Percentiles rank a stretch among this genome's conserved stretches.
Conservation (phyloP, 805 yeast species). For the Ogataea corticis region DNA sequence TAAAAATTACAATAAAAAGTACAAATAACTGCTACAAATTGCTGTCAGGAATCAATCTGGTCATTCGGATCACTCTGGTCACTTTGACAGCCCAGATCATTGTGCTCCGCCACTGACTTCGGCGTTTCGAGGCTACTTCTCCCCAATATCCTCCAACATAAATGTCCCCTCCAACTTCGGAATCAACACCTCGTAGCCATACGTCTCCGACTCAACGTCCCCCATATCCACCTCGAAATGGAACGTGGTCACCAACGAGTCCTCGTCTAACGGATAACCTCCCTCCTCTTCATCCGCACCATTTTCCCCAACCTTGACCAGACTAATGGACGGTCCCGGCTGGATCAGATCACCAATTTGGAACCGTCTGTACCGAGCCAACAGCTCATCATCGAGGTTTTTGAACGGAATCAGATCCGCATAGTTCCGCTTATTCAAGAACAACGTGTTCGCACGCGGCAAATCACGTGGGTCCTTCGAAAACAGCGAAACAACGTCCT, state of each 20-base stretch:
- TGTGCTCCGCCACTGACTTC: not conserved
- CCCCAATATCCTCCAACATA: conserved; percentile 13
- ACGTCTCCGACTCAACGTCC: conserved; percentile 51
- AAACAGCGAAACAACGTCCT: conserved; percentile 80
- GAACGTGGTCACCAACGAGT: conserved; percentile 65
- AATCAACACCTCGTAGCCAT: conserved; percentile 66
- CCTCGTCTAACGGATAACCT: conserved; percentile 55
- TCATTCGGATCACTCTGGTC: too few relatives aligned
- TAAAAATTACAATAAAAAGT: too few relatives aligned
- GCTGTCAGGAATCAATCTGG: too few relatives aligned
- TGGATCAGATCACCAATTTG: conserved; percentile 31
- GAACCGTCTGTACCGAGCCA: conserved; percentile 18
- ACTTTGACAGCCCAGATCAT: too few relatives aligned
- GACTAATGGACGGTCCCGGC: conserved; percentile 43
- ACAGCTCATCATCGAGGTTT: conserved; percentile 28
- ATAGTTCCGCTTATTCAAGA: conserved; percentile 71
- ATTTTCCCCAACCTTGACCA: conserved; percentile 10
- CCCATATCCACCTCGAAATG: conserved; percentile 68
- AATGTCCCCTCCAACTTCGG: conserved; percentile 43
- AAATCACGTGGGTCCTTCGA: conserved; percentile 55
- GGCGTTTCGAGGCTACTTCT: conserved; percentile 1
- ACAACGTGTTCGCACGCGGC: conserved; percentile 44
- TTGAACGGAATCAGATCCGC: conserved; percentile 60
- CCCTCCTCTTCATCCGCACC: conserved; percentile 22
- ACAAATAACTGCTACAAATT: too few relatives aligned